Conservation (phyloP, 305 asterid genomes). For the Vinca major region DNA sequence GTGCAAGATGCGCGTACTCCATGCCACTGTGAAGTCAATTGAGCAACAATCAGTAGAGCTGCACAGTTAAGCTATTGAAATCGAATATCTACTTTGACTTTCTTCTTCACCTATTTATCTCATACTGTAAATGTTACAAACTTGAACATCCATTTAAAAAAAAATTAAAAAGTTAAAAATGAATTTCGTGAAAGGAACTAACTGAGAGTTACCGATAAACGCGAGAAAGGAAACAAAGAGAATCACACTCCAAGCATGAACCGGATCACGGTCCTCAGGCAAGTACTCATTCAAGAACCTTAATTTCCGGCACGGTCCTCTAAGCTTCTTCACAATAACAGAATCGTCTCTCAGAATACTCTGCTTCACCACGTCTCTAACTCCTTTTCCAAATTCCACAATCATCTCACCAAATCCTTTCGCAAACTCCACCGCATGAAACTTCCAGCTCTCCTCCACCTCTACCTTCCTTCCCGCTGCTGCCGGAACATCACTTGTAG, state of each 20-base stretch:
- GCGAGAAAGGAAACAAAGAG: constrained; percentile 40
- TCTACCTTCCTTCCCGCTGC: constrained; percentile 8
- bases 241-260: constrained; percentile 67
- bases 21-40: no score
- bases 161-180: neutral
- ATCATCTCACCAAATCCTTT: constrained; percentile 95
- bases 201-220: constrained; percentile 37
- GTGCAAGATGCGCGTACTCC: no score
- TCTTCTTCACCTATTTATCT: no score
- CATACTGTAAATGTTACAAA: no score
- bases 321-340: constrained; percentile 47
- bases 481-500: constrained; percentile 5
- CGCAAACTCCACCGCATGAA: constrained; percentile 70
- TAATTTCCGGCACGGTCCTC: constrained; percentile 58
- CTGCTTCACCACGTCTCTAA: constrained; percentile 86
- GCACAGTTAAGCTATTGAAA: no score
- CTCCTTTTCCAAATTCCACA: constrained; percentile 83
- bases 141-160: no score
- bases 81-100: no score
- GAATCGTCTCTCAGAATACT: constrained; percentile 79
- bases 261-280: constrained; percentile 96
- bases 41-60: no score
- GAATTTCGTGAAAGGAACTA: neutral
- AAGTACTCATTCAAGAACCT: constrained; percentile 62
- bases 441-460: constrained; percentile 48